These are phyloP conservation scores for Coemansia sp. DNA, from an alignment of 192 early-diverging fungal species.

Conservation along the genomic window DNA sequence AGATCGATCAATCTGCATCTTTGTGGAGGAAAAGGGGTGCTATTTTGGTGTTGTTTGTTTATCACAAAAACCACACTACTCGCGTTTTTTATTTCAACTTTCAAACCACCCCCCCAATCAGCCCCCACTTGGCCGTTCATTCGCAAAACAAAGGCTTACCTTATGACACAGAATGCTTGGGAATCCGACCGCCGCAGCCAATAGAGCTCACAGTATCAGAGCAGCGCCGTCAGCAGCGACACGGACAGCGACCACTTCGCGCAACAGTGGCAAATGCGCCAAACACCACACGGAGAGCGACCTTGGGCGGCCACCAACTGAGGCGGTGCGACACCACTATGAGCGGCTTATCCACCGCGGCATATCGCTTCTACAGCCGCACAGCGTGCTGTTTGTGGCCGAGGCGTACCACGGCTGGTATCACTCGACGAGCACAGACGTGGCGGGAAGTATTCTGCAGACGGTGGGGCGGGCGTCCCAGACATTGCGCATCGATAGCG, in stretches of 20 bases:
- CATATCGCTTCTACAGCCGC: conserved; percentile 33
- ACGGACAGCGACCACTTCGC: neutral
- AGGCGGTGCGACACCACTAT: conserved; percentile 28
- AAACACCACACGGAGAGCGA: neutral
- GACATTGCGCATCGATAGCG: neutral
- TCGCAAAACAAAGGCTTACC: no score
- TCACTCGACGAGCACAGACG: conserved; percentile 18
- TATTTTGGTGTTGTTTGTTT: no score
- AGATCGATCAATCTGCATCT: no score
- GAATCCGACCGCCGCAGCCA: conserved; percentile 2
- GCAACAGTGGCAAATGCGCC: neutral
- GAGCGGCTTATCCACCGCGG: conserved; percentile 45
- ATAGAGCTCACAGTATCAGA: neutral
- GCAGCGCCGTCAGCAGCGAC: neutral
- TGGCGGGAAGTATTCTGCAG: conserved; percentile 36
- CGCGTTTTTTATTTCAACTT: no score
- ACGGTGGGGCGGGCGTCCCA: conserved; percentile 16
- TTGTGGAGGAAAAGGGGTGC: no score
- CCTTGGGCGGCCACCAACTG: conserved; percentile 29
- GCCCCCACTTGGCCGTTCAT: no score
- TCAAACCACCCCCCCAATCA: no score
- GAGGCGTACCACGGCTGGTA: conserved; percentile 52
- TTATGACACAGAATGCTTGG: conserved; percentile 8
- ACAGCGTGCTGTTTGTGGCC: conserved; percentile 40
- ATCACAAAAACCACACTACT: no score